A percentile compares a stretch with the other conserved stretches of the same genome.
Conservation (phyloP, 2,329 filamentous ascomycete species). For the Cladophialophora chaetospira region DNA sequence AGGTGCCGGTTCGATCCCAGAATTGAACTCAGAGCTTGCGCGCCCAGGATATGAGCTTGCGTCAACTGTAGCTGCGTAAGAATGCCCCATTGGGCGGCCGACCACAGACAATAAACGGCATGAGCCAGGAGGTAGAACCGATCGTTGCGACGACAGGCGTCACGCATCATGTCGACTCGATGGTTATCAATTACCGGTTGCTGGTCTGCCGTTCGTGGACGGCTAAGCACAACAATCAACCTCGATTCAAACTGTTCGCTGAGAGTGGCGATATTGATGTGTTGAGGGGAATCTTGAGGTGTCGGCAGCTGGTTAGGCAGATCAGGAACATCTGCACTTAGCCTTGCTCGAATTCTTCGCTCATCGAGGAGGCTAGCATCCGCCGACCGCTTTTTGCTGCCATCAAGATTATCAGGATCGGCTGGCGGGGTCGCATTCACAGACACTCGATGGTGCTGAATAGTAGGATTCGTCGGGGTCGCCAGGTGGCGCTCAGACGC, state of each 20-base stretch:
- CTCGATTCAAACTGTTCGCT: conserved; percentile 1
- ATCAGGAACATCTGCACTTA: neutral
- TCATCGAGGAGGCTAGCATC: neutral
- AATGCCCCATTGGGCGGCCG: neutral
- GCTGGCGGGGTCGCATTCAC: neutral
- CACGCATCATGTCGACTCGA: conserved; percentile 47
- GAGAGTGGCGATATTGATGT: neutral
- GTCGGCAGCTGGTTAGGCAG: conserved; percentile 14
- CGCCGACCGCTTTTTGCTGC: conserved; percentile 1
- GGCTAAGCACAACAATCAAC: neutral
- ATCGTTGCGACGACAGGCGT: conserved; percentile 61
- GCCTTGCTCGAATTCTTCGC: neutral
- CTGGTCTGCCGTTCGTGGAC: neutral
- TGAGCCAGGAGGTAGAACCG: conserved; percentile 59
- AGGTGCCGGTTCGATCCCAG: conserved; percentile 2
- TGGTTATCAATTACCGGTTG: neutral
- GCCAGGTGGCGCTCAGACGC: neutral
- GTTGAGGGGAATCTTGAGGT: conserved; percentile 14
- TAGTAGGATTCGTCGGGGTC: neutral
- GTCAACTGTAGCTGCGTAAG: conserved; percentile 1
- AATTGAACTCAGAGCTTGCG: neutral
- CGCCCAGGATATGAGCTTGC: conserved; percentile 1
- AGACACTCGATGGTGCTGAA: neutral
- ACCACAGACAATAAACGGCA: conserved; percentile 10
- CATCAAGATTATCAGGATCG: neutral